Conservation (phyloP, 2,329 filamentous ascomycete genomes). For the Annulohypoxylon truncatum region DNA sequence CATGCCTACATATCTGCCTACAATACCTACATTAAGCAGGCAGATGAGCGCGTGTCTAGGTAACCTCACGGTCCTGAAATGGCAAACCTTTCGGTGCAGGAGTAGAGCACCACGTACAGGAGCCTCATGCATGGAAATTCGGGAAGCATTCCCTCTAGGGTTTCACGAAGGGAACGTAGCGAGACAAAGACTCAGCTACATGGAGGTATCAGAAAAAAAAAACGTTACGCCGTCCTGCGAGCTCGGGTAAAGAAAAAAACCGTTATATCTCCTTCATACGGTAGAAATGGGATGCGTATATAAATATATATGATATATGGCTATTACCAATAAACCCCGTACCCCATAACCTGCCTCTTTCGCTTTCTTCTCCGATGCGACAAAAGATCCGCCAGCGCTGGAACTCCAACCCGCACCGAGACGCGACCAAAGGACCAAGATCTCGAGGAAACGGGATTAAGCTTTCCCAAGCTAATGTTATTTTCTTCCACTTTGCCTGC, state of each 20-base stretch:
- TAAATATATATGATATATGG: conserved; percentile 14
- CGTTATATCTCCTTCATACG: conserved; percentile 10
- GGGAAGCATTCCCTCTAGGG: conserved; percentile 33
- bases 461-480: not conserved
- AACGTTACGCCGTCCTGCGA: conserved; percentile 6
- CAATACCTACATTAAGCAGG: not conserved
- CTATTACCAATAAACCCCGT: not conserved
- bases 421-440: not conserved
- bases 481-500: not conserved
- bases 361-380: conserved; percentile 4
- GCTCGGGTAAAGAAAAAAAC: conserved; percentile 15
- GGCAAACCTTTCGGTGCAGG: conserved; percentile 19
- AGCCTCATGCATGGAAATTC: conserved; percentile 40
- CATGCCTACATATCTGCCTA: not conserved
- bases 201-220: not conserved
- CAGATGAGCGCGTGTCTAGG: conserved; percentile 13
- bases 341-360: conserved; percentile 8
- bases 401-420: not conserved
- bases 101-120: not conserved
- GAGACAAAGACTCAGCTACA: conserved; percentile 3
- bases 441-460: not conserved
- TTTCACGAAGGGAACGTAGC: conserved; percentile 3
- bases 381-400: not conserved
- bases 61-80: conserved; percentile 11
- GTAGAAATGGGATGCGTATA: conserved; percentile 8